Evolutionary conservation across 192 early-diverging fungal species (phyloP), one percentile per base, ranked within the genome.

Genomic region (Coemansia interrupta): DNA sequence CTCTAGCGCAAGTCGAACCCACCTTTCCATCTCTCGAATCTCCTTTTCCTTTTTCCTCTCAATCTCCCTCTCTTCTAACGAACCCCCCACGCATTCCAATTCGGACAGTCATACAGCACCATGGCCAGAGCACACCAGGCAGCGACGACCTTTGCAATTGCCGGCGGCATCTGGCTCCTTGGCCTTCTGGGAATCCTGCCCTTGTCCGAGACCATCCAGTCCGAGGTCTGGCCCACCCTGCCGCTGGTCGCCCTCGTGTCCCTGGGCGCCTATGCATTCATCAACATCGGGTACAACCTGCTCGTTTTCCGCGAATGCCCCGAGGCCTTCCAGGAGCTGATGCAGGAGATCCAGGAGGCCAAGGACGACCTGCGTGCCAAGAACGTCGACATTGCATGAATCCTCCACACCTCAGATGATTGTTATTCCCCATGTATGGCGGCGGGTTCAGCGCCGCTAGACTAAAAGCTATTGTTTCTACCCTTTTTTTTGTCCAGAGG

Each of bases 231-330:
- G 75, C 69, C 70, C 5, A 47, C 55, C 11, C 60, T 78, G 23
- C 75, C 75, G 38, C 60, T 78, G 32, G 28, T 78, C 17, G 56
- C 56, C 17, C 56, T 95, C 26, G 90, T 96, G 30, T 68, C 84
- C 1, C 92, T 96, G 66, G 93, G 94, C 7, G 80, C 90, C n/a
- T 95, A 96, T 73, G 89, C 89, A 28, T 85, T 98, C 30, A 84
- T 83, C 30, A 89, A 85, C 63, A 84, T 98, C 54, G 95, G 95
- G 22, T 93, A 86, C 54, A 86, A 87, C 45, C 82, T 98, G 41
- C 62, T 90, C 38, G 92, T 85, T 1, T 98, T 98, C 76, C 82
- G 90, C 20, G 92, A 98, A 63, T 94, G 93, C 73, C 90, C 92
- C 41, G 92, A 92, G 50, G 95, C 94, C 7, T 89, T 90, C 73